Evolutionary conservation across 768 basidiomycete species (phyloP), one percentile per base, ranked within the genome.

Genomic region (Phanerochaete sordida): DNA sequence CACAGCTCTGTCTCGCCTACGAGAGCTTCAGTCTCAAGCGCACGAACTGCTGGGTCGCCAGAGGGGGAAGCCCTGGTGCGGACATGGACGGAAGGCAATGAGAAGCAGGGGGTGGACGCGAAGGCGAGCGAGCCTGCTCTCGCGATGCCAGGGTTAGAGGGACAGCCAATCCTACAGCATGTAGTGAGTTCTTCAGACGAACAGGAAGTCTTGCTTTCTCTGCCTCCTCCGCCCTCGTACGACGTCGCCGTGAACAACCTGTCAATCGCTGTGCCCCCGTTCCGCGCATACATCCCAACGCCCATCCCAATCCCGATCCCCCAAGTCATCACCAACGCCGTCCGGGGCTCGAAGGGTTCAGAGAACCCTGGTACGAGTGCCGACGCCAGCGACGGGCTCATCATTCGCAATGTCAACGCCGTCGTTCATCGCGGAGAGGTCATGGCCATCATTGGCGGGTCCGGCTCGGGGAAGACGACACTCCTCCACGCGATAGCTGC

Each of bases 391-490:
- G 59, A 60, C 37, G 59, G 53, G 15, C 46, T 54, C 19, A 60
- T 60, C 53, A 33, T 60, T 1, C 51, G 59, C 11, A 60, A 60
- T 28, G 59, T 60, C 23, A 60, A 54, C 28, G 59, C 59, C 21
- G 35, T 27, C 8, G 52, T 60, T 1, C n/a, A 37, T 26, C 37
- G 27, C n/a, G 59, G 59, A 16, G 59, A 60, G 45, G 52, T 60
- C 23, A 60, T 60, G 59, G 59, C 59, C 24, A 60, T 60, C 46
- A 60, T 60, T 21, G 59, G 59, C 28, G 59, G 59, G 27, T 60
- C 59, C 13, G 62, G 57, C 21, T 62, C 58, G 16, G 62, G 62
- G 16, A 62, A 62, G 53, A 59, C 62, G 16, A 62, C 62, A 9
- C 51, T 62, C 30, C 46, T 62, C 21, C 57, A 62, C 24, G 62